phyloP scores from a whole-genome alignment of 192 early-diverging fungal genomes.

The Mortierella hygrophila region DNA sequence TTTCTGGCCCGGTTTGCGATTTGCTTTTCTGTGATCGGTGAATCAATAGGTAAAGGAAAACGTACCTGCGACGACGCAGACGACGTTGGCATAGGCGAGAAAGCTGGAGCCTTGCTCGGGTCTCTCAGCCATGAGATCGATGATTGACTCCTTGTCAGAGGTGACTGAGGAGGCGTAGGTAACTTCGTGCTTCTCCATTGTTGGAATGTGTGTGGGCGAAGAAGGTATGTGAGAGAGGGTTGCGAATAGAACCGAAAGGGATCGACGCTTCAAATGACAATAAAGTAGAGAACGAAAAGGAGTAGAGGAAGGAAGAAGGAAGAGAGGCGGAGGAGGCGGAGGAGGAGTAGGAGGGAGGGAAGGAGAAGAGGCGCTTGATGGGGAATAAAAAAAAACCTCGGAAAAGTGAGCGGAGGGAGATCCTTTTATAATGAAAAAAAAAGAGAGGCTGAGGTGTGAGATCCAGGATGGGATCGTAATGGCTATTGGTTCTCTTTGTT shows the following conservation, averaged over 20 bases:
- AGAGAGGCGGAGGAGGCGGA: neutral
- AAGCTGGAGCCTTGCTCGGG: constrained; percentile 63
- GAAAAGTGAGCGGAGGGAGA: neutral
- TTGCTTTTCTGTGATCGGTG: neutral
- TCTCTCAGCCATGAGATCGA: constrained; percentile 50
- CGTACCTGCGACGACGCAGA: constrained; percentile 85
- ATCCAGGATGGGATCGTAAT: neutral
- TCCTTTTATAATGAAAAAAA: constrained; percentile 19
- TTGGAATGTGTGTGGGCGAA: neutral
- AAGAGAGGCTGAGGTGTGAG: neutral
- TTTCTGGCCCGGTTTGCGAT: neutral
- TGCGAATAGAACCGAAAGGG: neutral
- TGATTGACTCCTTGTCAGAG: constrained; percentile 35
- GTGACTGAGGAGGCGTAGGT: constrained; percentile 26
- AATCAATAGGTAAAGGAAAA: neutral
- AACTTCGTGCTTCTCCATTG: constrained; percentile 32
- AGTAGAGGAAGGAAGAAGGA: neutral
- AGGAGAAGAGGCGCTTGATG: neutral
- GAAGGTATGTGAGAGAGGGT: neutral
- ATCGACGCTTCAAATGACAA: neutral
- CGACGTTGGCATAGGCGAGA: constrained; percentile 70
- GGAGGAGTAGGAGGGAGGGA: neutral
- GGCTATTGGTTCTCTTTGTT: neutral
- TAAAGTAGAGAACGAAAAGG: neutral
- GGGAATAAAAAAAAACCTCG: constrained; percentile 14